A percentile compares a stretch with the other conserved stretches of the same genome.
phyloP scores from a whole-genome alignment of 495 filamentous ascomycete species.

The Acidomyces sp. region DNA sequence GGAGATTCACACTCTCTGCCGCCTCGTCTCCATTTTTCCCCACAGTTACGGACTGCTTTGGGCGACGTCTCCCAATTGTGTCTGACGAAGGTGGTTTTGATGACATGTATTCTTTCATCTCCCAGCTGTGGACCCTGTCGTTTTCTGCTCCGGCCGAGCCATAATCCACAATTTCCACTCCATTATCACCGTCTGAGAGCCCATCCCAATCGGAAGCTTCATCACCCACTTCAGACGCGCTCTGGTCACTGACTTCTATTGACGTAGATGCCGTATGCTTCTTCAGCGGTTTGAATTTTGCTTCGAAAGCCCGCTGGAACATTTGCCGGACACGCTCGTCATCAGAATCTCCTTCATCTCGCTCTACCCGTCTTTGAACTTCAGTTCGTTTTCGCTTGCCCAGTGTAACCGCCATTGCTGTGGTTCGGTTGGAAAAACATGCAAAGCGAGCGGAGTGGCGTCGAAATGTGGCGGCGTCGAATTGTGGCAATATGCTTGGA shows the following conservation, averaged over 20 bases:
- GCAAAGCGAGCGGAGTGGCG: not conserved
- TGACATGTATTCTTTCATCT: conserved; percentile 65
- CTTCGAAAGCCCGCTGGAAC: conserved; percentile 75
- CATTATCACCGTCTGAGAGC: conserved; percentile 34
- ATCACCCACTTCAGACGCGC: conserved; percentile 11
- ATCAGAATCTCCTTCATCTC: conserved; percentile 1
- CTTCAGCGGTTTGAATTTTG: conserved; percentile 62
- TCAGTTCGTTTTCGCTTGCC: conserved; percentile 22
- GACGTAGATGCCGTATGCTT: conserved; percentile 15
- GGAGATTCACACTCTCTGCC: conserved; percentile 52
- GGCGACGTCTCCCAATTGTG: too few species aligned
- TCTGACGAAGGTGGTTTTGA: conserved; percentile 34
- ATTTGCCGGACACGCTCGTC: conserved; percentile 37
- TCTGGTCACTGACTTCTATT: conserved; percentile 7
- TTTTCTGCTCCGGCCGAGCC: conserved; percentile 16
- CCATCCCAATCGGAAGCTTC: conserved; percentile 51
- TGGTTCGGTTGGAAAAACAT: not conserved
- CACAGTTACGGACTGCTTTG: too few species aligned
- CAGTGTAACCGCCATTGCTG: conserved; percentile 16
- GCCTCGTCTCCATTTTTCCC: conserved; percentile 34
- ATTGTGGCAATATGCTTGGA: too few species aligned
- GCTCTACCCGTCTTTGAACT: conserved; percentile 7
- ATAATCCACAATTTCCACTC: conserved; percentile 56
- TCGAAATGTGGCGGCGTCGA: too few species aligned
- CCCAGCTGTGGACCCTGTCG: conserved; percentile 45